Evolutionary conservation across 1,139 yeast species (phyloP).

Genomic region (Debaryomyces psychrophilus): DNA sequence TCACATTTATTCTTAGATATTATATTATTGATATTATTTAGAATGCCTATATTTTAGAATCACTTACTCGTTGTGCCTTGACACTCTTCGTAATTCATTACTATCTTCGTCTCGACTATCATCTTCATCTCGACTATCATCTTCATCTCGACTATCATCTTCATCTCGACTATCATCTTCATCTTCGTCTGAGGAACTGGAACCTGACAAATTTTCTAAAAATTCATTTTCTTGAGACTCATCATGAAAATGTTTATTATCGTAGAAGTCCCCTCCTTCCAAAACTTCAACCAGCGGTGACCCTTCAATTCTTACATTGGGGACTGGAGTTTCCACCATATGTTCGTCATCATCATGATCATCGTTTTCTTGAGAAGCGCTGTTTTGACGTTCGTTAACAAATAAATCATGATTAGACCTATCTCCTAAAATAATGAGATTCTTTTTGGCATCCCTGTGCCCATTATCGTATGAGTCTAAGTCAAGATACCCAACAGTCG

Average conservation of each 20-base stretch:
- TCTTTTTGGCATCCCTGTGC: conserved; percentile 19
- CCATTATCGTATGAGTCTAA: conserved; percentile 32
- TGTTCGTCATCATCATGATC: conserved; percentile 24
- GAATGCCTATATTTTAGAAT: conserved; percentile 2
- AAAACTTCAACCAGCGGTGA: conserved; percentile 27
- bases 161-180: conserved; percentile 17
- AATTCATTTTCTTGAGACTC: conserved; percentile 30
- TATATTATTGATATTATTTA: background rate
- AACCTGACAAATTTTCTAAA: conserved; percentile 42
- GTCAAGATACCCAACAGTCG: conserved; percentile 41
- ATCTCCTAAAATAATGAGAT: conserved; percentile 39
- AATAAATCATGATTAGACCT: conserved; percentile 39
- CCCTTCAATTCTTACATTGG: conserved; percentile 29
- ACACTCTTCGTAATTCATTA: conserved; percentile 41
- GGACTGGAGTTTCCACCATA: conserved; percentile 22
- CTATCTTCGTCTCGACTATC: conserved; percentile 18
- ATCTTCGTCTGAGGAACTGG: conserved; percentile 41
- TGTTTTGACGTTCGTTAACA: conserved; percentile 24
- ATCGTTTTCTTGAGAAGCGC: conserved; percentile 10
- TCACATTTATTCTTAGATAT: conserved; percentile 14
- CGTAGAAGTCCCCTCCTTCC: conserved; percentile 28
- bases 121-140: conserved; percentile 30
- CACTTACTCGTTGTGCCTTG: conserved; percentile 39
- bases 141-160: too few relatives aligned
- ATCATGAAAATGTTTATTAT: conserved; percentile 27